A percentile compares a stretch with the other conserved stretches of the same genome.
Conservation (phyloP, 2,329 filamentous ascomycete genomes). For the Cercospora brassicicola region DNA sequence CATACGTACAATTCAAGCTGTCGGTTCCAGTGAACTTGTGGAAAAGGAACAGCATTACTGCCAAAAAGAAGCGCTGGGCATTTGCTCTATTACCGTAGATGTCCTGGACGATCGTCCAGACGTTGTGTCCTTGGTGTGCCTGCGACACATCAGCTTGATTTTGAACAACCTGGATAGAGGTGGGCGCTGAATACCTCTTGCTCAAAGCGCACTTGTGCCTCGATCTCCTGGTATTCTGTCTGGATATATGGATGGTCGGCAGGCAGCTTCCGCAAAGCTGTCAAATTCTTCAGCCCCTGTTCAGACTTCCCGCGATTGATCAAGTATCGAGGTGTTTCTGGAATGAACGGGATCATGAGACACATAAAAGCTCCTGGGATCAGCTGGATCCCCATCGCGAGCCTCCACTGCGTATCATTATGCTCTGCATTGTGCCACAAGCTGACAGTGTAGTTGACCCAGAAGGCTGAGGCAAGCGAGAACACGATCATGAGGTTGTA, state of each 20-base stretch:
- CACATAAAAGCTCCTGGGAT: conserved; percentile 26
- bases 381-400: conserved; percentile 24
- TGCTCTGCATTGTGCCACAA: conserved; percentile 16
- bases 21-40: conserved; percentile 27
- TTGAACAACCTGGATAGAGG: neutral
- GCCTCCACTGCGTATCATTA: conserved; percentile 20
- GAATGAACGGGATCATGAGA: conserved; percentile 25
- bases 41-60: conserved; percentile 25
- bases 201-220: conserved; percentile 29
- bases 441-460: conserved; percentile 25
- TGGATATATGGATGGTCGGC: conserved; percentile 28
- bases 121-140: conserved; percentile 21
- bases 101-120: conserved; percentile 21
- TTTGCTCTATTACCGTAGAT: conserved; percentile 20
- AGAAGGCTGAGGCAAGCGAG: conserved; percentile 20
- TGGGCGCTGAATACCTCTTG: conserved; percentile 10
- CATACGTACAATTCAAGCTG: conserved; percentile 17
- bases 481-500: conserved; percentile 27
- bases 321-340: conserved; percentile 23
- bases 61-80: conserved; percentile 24
- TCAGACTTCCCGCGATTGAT: conserved; percentile 23
- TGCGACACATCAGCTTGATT: neutral
- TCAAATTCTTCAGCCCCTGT: conserved; percentile 21
- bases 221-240: conserved; percentile 30
- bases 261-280: conserved; percentile 27